These are phyloP conservation scores for Gorgonomyces haynaldii DNA, from an alignment of 192 early-diverging fungal genomes.

Conservation along the genomic window DNA sequence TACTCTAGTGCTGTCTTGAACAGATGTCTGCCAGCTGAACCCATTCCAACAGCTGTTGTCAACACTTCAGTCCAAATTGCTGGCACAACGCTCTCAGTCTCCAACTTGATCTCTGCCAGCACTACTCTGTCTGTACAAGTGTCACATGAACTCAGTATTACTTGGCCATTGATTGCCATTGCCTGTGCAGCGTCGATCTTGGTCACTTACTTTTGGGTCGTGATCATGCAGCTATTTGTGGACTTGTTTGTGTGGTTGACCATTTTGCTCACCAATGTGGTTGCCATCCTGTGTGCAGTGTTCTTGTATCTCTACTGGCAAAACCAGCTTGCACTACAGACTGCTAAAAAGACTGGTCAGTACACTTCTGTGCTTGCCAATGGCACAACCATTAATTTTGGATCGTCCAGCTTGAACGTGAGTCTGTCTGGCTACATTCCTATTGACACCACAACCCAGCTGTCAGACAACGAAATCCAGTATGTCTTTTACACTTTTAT, in stretches of 20 bases:
- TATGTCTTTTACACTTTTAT: constrained; percentile 9
- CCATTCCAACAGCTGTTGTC: background rate
- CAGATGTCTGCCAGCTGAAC: constrained; percentile 12
- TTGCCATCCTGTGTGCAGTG: constrained; percentile 13
- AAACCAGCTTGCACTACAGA: constrained; percentile 3
- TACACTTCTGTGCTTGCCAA: background rate
- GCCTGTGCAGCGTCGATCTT: constrained; percentile 16
- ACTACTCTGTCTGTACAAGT: background rate
- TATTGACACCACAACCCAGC: background rate
- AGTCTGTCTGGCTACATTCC: background rate
- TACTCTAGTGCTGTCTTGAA: constrained; percentile 10
- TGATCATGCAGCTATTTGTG: constrained; percentile 23
- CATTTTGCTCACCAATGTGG: constrained; percentile 18
- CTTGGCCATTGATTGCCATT: constrained; percentile 3
- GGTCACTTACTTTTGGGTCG: constrained; percentile 24
- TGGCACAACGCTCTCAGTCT: background rate
- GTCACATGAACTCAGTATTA: background rate
- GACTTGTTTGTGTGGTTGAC: constrained; percentile 25
- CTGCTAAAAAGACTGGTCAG: too few species aligned
- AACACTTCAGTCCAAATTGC: background rate
- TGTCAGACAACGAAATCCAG: constrained; percentile 5
- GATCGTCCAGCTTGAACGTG: background rate
- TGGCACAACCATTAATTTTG: background rate
- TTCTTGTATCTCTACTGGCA: constrained; percentile 26
- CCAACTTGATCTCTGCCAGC: background rate